A percentile compares a stretch with the other conserved stretches of the same genome.
Evolutionary conservation across 2,329 filamentous ascomycete species (phyloP).

Genomic region (Cytospora leucostoma): DNA sequence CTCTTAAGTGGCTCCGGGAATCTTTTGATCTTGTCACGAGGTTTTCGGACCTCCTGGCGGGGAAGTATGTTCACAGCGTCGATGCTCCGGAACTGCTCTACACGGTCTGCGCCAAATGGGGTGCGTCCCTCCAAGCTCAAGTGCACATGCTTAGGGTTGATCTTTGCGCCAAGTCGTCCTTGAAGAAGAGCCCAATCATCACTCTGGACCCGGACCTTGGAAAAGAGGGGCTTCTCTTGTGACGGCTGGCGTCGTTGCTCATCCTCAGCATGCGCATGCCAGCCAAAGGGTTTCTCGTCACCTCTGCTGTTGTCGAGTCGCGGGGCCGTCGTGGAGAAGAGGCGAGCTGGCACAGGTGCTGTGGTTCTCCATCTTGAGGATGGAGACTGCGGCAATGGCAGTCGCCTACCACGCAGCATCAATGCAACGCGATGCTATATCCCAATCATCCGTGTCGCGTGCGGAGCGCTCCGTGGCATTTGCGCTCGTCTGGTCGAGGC

Average conservation of each 20-base stretch:
- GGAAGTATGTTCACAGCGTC: neutral
- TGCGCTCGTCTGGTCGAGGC: constrained; percentile 1
- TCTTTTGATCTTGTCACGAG: neutral
- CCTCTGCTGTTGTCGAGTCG: neutral
- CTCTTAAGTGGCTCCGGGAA: neutral
- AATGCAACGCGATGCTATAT: constrained; percentile 26
- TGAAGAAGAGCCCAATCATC: constrained; percentile 9
- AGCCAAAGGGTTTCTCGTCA: neutral
- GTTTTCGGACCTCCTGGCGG: neutral
- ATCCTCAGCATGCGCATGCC: neutral
- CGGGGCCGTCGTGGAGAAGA: constrained; percentile 4
- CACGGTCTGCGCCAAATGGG: neutral
- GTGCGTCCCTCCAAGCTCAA: neutral
- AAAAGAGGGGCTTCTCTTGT: neutral
- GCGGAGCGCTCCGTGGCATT: constrained; percentile 14
- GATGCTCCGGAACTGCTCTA: neutral
- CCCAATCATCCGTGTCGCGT: constrained; percentile 23
- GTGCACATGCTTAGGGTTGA: neutral
- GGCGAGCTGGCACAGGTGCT: constrained; percentile 6
- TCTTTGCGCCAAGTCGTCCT: neutral
- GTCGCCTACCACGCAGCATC: constrained; percentile 28
- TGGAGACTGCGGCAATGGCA: constrained; percentile 26
- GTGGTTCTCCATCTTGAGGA: constrained; percentile 25
- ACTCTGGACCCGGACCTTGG: neutral
- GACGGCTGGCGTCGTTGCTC: neutral